A percentile compares a stretch with the other conserved stretches of the same genome.
Conservation (phyloP, 345 rosid genomes). For the Populus euphratica region DNA sequence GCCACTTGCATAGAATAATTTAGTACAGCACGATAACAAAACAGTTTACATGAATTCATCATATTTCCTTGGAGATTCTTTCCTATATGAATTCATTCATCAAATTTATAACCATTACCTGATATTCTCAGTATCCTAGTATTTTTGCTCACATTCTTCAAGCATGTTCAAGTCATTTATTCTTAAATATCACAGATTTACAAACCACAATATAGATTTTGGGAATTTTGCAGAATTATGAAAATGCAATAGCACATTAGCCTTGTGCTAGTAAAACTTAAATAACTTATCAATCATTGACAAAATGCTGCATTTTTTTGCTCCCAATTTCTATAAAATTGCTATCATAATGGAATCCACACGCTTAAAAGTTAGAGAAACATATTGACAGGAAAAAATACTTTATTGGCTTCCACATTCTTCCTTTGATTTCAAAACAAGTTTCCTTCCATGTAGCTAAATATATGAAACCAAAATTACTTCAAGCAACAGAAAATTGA, state of each 20-base stretch:
- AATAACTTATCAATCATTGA: background rate
- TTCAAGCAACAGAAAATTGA: background rate
- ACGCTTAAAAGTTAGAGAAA: background rate
- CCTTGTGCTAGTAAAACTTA: no score
- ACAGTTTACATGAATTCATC: no score
- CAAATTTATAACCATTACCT: background rate
- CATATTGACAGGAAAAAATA: background rate
- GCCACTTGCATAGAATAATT: background rate
- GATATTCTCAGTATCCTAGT: background rate
- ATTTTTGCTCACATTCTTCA: background rate
- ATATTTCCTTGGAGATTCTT: background rate
- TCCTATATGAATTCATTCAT: background rate
- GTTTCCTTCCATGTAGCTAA: background rate
- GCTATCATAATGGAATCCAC: background rate
- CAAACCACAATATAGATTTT: background rate
- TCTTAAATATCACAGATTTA: background rate
- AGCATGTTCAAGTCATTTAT: background rate
- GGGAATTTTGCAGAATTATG: background rate
- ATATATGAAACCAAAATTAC: background rate
- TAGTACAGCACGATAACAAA: background rate
- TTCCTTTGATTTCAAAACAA: background rate
- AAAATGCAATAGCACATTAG: background rate
- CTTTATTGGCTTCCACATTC: background rate
- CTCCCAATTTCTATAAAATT: background rate
- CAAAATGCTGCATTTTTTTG: background rate